A percentile compares a stretch with the other conserved stretches of the same genome.
Conservation (phyloP, 2,329 filamentous ascomycete species). For the Tolypocladium endophyticum region DNA sequence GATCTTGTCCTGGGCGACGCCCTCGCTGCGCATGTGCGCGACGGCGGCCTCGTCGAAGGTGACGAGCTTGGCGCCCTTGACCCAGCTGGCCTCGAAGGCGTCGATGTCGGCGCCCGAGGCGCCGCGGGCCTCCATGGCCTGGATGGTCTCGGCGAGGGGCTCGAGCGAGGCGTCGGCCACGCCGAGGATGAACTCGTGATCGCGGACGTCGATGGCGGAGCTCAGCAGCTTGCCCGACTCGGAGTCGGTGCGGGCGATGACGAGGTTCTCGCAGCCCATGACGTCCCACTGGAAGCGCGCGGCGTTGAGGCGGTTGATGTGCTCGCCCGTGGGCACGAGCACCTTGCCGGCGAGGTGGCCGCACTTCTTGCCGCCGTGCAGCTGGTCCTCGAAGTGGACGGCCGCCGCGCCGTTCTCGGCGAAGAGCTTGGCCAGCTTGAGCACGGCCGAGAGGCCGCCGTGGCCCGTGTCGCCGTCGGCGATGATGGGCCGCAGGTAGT, state of each 20-base stretch:
- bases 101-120: slow-evolving; percentile 74
- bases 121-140: slow-evolving; percentile 77
- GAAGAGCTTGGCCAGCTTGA: slow-evolving; percentile 95
- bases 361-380: slow-evolving; percentile 97
- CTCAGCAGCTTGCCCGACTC: slow-evolving; percentile 87
- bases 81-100: slow-evolving; percentile 76
- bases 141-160: slow-evolving; percentile 78
- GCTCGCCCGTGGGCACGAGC: slow-evolving; percentile 83
- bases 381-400: slow-evolving; percentile 95
- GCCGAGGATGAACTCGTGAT: slow-evolving; percentile 94
- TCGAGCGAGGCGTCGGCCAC: slow-evolving; percentile 64
- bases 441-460: slow-evolving; percentile 80
- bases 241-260: slow-evolving; percentile 91
- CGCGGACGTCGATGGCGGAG: slow-evolving; percentile 83
- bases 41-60: slow-evolving; percentile 88
- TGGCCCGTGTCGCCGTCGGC: slow-evolving; percentile 96
- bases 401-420: slow-evolving; percentile 93
- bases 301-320: slow-evolving; percentile 89
- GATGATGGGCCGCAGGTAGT: slow-evolving; percentile 90
- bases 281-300: slow-evolving; percentile 96
- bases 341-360: slow-evolving; percentile 95
- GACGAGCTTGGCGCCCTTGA: slow-evolving; percentile 73
- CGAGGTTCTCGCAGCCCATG: slow-evolving; percentile 90
- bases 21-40: slow-evolving; percentile 58
- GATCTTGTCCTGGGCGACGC: slow-evolving; percentile 52